Percentiles rank a stretch among this genome's conserved stretches.
phyloP scores from a whole-genome alignment of 2,329 filamentous ascomycete genomes.

The Gremmenia infestans region DNA sequence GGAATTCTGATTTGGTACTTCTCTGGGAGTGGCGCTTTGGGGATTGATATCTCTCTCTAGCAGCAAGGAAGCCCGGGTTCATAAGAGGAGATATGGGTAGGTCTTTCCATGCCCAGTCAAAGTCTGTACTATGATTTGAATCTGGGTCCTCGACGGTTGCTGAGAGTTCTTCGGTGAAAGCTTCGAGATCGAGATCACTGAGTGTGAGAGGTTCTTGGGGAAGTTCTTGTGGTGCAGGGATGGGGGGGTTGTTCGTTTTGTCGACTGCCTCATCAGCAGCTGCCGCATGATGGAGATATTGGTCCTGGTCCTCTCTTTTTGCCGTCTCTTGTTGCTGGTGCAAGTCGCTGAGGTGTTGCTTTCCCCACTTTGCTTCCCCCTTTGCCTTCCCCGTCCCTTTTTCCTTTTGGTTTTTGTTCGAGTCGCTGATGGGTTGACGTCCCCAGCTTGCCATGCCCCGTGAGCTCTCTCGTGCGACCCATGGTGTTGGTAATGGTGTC shows the following conservation, averaged over 20 bases:
- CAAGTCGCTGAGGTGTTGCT: no score
- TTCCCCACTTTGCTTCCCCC: no score
- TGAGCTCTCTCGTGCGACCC: background rate
- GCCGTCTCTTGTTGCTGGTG: background rate
- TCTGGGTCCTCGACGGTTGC: background rate
- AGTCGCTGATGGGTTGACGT: background rate
- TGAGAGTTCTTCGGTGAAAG: background rate
- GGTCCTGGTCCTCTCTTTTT: background rate
- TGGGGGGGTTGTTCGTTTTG: background rate
- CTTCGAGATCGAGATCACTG: background rate
- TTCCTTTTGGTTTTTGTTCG: background rate
- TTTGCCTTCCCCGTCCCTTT: background rate
- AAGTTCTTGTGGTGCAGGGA: no score
- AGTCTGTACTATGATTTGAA: background rate
- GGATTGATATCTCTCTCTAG: constrained; percentile 27
- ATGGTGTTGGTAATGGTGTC: background rate
- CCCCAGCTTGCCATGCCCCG: background rate
- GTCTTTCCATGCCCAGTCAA: constrained; percentile 1
- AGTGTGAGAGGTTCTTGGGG: no score
- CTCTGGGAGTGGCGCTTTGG: constrained; percentile 23
- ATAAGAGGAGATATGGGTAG: constrained; percentile 45
- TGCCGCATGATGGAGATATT: no score
- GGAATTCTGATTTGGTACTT: constrained; percentile 42
- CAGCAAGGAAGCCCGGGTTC: constrained; percentile 37
- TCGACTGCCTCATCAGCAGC: no score